Evolutionary conservation across 805 yeast species (phyloP).

Genomic region (Cyberlindnera saturnus): DNA sequence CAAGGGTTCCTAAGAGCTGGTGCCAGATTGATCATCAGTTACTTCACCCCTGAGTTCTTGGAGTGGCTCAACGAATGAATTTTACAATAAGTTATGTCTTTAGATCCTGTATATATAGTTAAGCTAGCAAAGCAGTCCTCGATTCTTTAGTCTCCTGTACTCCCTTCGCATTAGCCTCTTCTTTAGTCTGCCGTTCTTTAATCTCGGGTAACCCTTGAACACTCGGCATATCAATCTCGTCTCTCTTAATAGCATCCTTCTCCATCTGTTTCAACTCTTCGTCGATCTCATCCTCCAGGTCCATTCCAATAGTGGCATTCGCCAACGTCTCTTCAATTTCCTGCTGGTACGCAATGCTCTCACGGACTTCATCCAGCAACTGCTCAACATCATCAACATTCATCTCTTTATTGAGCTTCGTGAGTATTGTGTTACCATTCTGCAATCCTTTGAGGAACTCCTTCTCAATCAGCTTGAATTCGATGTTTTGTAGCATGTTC

Average conservation of each 20-base stretch:
- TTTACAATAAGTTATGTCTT: neutral
- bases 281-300: constrained; percentile 55
- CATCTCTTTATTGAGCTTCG: constrained; percentile 72
- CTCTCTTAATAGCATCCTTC: constrained; percentile 2
- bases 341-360: constrained; percentile 72
- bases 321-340: constrained; percentile 55
- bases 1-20: constrained; percentile 94
- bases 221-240: constrained; percentile 15
- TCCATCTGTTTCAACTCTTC: constrained; percentile 52
- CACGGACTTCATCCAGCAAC: constrained; percentile 78
- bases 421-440: constrained; percentile 75
- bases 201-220: constrained; percentile 14
- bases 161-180: constrained; percentile 7
- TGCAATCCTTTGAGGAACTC: constrained; percentile 77
- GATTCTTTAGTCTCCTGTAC: constrained; percentile 14
- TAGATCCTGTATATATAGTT: neutral
- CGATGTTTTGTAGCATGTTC: constrained; percentile 70
- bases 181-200: constrained; percentile 7
- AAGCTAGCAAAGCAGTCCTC: constrained; percentile 16
- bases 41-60: constrained; percentile 91
- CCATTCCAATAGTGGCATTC: constrained; percentile 27
- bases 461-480: constrained; percentile 82
- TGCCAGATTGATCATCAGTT: constrained; percentile 83
- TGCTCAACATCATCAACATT: constrained; percentile 72
- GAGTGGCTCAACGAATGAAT: constrained; percentile 67